These are phyloP conservation scores for Fusarium albosuccineum DNA, from an alignment of 2,329 filamentous ascomycete species.

Conservation along the genomic window DNA sequence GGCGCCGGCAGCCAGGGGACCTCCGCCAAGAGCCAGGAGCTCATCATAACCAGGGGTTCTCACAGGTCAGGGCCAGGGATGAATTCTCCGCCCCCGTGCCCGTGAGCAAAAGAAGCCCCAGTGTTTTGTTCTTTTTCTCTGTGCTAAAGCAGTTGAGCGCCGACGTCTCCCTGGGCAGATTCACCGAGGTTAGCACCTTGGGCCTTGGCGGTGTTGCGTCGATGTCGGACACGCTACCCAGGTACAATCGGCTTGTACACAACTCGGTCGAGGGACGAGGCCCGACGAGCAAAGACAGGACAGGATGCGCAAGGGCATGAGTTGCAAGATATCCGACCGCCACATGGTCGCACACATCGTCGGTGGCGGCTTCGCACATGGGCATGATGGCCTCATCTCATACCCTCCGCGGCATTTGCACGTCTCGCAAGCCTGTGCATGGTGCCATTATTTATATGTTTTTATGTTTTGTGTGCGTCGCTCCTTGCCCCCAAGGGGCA, in stretches of 20 bases:
- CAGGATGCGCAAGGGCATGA: constrained; percentile 2
- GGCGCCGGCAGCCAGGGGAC: constrained; percentile 28
- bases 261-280: neutral
- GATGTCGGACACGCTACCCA: neutral
- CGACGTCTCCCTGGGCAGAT: constrained; percentile 29
- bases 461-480: constrained; percentile 12
- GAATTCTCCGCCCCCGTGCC: constrained; percentile 32
- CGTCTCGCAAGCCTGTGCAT: constrained; percentile 28
- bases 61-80: constrained; percentile 17
- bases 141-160: constrained; percentile 10
- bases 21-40: constrained; percentile 28
- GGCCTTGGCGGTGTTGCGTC: constrained; percentile 6
- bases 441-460: constrained; percentile 32
- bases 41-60: constrained; percentile 29
- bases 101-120: constrained; percentile 23
- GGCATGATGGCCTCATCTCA: constrained; percentile 28
- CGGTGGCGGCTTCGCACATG: constrained; percentile 10
- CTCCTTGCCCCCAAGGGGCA: constrained; percentile 1
- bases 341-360: constrained; percentile 15
- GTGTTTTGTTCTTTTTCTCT: constrained; percentile 32
- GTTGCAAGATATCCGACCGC: constrained; percentile 16
- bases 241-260: too few relatives aligned
- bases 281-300: neutral
- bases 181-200: constrained; percentile 44
- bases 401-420: constrained; percentile 10